Evolutionary conservation across 148 eudicot species (phyloP).

Genomic region (Rhododendron kiyosumense): DNA sequence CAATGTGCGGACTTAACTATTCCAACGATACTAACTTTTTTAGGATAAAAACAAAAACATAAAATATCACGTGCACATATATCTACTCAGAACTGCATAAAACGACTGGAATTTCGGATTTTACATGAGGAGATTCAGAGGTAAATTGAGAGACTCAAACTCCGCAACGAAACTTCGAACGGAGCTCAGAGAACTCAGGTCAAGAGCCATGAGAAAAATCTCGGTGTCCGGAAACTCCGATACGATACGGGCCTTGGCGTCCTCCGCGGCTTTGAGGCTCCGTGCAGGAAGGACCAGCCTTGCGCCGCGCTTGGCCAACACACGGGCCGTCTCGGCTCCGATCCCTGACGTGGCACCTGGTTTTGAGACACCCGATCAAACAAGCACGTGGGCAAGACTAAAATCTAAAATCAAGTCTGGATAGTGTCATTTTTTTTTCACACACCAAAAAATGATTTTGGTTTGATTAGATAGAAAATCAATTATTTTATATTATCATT

Average conservation of each 20-base stretch:
- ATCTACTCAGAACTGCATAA: neutral
- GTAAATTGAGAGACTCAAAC: constrained; percentile 67
- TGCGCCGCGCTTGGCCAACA: constrained; percentile 74
- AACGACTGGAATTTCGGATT: neutral
- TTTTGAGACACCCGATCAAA: neutral
- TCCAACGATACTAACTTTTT: too few relatives aligned
- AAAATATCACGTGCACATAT: too few relatives aligned
- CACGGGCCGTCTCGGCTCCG: constrained; percentile 90
- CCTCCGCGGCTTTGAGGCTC: constrained; percentile 70
- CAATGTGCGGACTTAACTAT: rapidly evolving
- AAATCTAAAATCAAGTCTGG: too few relatives aligned
- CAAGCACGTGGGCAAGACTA: neutral
- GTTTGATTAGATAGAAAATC: too few relatives aligned
- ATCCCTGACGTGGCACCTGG: constrained; percentile 96
- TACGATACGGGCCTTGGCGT: constrained; percentile 49
- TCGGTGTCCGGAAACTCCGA: constrained; percentile 58
- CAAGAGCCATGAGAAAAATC: constrained; percentile 66
- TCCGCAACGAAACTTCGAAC: constrained; percentile 51
- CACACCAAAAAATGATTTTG: too few relatives aligned
- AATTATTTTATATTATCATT: too few relatives aligned
- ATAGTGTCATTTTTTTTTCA: too few relatives aligned
- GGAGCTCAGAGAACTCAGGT: constrained; percentile 77
- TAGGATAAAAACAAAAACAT: too few relatives aligned
- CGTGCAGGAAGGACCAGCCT: constrained; percentile 70
- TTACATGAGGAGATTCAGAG: constrained; percentile 91